Evolutionary conservation across 371 early-diverging fungal genomes (phyloP).

Genomic region (Rhizomucor miehei): DNA sequence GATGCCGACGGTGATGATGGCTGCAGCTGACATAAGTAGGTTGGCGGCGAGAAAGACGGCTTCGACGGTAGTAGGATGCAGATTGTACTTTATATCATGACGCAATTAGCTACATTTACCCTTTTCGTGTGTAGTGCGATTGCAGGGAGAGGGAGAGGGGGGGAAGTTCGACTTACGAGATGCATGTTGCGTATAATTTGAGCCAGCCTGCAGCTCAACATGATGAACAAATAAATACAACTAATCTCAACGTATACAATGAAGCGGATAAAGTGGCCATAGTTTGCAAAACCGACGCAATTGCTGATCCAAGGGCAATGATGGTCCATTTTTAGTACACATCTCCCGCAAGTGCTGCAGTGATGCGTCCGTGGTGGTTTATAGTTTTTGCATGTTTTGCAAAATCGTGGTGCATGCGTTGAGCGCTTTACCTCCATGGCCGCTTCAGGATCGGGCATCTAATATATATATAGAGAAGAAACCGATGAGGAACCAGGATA

Average conservation of each 20-base stretch:
- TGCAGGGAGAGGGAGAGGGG: background rate
- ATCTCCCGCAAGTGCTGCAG: slow-evolving; percentile 74
- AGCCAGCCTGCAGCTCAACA: slow-evolving; percentile 38
- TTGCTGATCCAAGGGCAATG: slow-evolving; percentile 98
- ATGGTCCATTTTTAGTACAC: slow-evolving; percentile 91
- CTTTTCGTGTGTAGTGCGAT: background rate
- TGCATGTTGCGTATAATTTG: slow-evolving; percentile 29
- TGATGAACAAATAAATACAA: slow-evolving; percentile 41
- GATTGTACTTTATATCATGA: slow-evolving; percentile 15
- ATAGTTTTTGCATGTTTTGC: slow-evolving; percentile 69
- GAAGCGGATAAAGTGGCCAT: slow-evolving; percentile 89
- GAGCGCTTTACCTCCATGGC: slow-evolving; percentile 71
- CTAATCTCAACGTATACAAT: slow-evolving; percentile 67
- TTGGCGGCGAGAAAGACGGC: slow-evolving; percentile 65
- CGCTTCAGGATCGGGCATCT: slow-evolving; percentile 51
- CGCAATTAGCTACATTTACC: background rate
- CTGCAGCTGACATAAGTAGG: slow-evolving; percentile 61
- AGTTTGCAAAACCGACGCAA: slow-evolving; percentile 91
- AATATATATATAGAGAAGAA: background rate
- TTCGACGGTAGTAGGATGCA: slow-evolving; percentile 57
- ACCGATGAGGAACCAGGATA: background rate
- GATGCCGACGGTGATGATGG: slow-evolving; percentile 76
- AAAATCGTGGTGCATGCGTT: slow-evolving; percentile 70
- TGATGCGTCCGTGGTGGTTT: slow-evolving; percentile 88
- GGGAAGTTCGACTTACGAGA: slow-evolving; percentile 1